Percentiles rank a stretch among this genome's conserved stretches.
Evolutionary conservation across 108 stramenopile species (phyloP).

Genomic region (Discostella stelligeroides): DNA sequence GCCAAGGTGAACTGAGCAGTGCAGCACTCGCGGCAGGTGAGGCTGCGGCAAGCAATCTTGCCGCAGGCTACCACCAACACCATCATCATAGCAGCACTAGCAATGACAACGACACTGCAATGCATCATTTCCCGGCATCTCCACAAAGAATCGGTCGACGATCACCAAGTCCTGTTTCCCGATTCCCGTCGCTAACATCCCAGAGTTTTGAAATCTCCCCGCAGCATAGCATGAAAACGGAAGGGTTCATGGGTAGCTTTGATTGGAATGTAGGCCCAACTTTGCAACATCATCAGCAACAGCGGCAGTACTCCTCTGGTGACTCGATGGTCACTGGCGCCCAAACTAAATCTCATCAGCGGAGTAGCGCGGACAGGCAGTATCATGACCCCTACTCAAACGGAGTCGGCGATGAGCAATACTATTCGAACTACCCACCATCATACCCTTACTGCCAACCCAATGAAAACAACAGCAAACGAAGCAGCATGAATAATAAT

Average conservation of each 20-base stretch:
- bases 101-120: neutral
- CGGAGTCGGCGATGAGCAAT: neutral
- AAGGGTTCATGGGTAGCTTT: conserved; percentile 8
- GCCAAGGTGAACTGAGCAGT: conserved; percentile 3
- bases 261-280: conserved; percentile 11
- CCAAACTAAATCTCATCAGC: neutral
- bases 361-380: neutral
- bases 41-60: conserved; percentile 20
- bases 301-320: no score
- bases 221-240: conserved; percentile 9
- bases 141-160: neutral
- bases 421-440: conserved; percentile 7
- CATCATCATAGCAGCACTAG: conserved; percentile 6
- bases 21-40: conserved; percentile 27
- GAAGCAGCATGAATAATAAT: neutral
- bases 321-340: neutral
- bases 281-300: neutral
- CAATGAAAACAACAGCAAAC: neutral
- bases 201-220: conserved; percentile 21
- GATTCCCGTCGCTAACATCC: conserved; percentile 8
- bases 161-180: conserved; percentile 15
- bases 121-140: neutral
- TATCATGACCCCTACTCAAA: conserved; percentile 13
- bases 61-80: conserved; percentile 10
- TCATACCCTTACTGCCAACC: conserved; percentile 3